phyloP scores from a whole-genome alignment of 1,284 basidiomycete species.

The Violaceomyces palustris region DNA sequence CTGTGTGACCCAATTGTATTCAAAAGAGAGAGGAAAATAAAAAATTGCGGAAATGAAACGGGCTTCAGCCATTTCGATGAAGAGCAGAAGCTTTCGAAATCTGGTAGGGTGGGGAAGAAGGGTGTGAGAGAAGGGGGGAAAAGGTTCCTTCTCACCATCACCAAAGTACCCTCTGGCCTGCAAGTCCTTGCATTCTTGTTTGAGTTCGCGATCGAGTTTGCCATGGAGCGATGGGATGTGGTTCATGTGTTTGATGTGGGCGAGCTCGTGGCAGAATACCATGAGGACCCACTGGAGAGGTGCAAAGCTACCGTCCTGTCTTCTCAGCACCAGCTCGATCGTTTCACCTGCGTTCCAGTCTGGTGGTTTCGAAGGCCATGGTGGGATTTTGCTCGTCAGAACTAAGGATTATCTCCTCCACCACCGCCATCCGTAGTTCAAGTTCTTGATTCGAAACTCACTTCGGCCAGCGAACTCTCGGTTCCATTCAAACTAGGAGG shows the following conservation, averaged over 20 bases:
- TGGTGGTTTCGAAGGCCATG: background rate
- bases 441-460: background rate
- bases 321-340: conserved; percentile 33
- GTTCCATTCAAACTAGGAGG: conserved; percentile 26
- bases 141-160: too few relatives aligned
- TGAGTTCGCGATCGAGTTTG: conserved; percentile 27
- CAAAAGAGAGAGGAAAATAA: too few relatives aligned
- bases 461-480: conserved; percentile 36
- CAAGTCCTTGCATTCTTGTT: conserved; percentile 17
- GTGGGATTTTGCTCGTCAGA: too few relatives aligned
- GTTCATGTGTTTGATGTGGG: conserved; percentile 43
- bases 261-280: conserved; percentile 42
- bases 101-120: too few relatives aligned
- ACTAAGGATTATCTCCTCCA: too few relatives aligned
- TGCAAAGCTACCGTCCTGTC: conserved; percentile 24
- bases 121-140: too few relatives aligned
- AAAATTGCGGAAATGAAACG: too few relatives aligned
- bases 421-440: background rate
- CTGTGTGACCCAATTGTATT: too few relatives aligned
- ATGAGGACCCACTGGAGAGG: conserved; percentile 32
- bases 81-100: too few relatives aligned
- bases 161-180: conserved; percentile 38
- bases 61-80: too few relatives aligned
- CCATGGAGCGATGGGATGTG: conserved; percentile 38
- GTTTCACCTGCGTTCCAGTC: conserved; percentile 43